A percentile compares a stretch with the other conserved stretches of the same genome.
Evolutionary conservation across 2,329 filamentous ascomycete genomes (phyloP).

Genomic region (Pseudopithomyces maydicus): DNA sequence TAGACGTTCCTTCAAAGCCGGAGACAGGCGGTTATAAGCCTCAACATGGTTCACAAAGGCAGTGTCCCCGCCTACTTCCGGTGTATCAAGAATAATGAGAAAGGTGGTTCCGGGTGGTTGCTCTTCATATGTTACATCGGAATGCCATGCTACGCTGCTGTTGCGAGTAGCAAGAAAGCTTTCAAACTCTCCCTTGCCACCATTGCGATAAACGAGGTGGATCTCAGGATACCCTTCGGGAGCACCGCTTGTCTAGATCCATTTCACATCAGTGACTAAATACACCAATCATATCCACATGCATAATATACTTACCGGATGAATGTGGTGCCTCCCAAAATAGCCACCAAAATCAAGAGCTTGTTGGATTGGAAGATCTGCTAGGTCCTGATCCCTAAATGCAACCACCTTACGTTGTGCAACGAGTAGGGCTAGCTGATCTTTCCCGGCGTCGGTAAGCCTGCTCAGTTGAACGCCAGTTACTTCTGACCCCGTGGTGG

Average conservation of each 20-base stretch:
- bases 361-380: conserved; percentile 67
- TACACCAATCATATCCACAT: too few relatives aligned
- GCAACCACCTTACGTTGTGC: conserved; percentile 75
- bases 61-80: conserved; percentile 78
- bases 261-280: too few relatives aligned
- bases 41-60: conserved; percentile 76
- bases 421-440: conserved; percentile 73
- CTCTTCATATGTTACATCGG: conserved; percentile 79
- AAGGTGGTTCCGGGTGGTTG: conserved; percentile 88
- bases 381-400: conserved; percentile 71
- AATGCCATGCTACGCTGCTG: conserved; percentile 82
- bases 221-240: conserved; percentile 73
- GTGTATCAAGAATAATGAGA: conserved; percentile 78
- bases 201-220: conserved; percentile 76
- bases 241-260: conserved; percentile 64
- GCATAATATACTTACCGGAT: conserved; percentile 67
- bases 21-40: conserved; percentile 78
- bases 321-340: conserved; percentile 77
- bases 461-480: conserved; percentile 70
- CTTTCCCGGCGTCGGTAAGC: conserved; percentile 68
- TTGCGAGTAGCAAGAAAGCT: conserved; percentile 68
- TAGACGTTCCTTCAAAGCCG: conserved; percentile 74
- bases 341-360: conserved; percentile 71
- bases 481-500: conserved; percentile 64
- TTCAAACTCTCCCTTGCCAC: conserved; percentile 57